These are phyloP conservation scores for Gnomoniopsis smithogilvyi DNA, from an alignment of 2,329 filamentous ascomycete species.

Conservation along the genomic window DNA sequence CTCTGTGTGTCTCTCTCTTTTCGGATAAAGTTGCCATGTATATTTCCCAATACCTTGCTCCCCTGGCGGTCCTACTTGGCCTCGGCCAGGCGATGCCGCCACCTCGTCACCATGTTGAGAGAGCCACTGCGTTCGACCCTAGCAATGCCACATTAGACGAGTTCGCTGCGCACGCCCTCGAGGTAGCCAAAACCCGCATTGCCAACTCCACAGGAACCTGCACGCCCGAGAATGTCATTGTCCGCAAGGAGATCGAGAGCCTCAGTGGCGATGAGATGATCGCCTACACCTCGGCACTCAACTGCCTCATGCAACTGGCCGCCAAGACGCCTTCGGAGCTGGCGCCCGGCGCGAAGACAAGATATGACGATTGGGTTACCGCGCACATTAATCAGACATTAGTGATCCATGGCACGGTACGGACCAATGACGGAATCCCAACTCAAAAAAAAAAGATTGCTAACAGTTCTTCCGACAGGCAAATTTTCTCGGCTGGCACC, in stretches of 20 bases:
- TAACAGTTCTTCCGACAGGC: background rate
- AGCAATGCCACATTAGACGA: background rate
- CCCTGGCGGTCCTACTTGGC: background rate
- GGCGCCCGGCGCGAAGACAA: constrained; percentile 29
- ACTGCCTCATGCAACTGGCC: constrained; percentile 32
- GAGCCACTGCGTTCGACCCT: background rate
- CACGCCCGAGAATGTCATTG: background rate
- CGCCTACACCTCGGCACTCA: constrained; percentile 32
- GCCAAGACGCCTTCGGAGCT: constrained; percentile 25
- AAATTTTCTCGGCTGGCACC: constrained; percentile 14
- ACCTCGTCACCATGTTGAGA: background rate
- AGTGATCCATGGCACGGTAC: constrained; percentile 26
- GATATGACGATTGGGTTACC: constrained; percentile 45
- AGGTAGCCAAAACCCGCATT: background rate
- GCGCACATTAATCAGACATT: constrained; percentile 46
- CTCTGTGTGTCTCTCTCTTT: no score
- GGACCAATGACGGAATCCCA: no score
- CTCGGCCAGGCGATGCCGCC: background rate
- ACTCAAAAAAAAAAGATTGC: no score
- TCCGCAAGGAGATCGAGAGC: background rate
- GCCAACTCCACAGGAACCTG: background rate
- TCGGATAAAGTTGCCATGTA: no score
- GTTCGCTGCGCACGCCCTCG: background rate
- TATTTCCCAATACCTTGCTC: background rate
- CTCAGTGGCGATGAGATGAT: background rate